Evolutionary conservation across 1,284 basidiomycete genomes (phyloP), one percentile per base, ranked within the genome.

Genomic region (Omphalotus olearius): DNA sequence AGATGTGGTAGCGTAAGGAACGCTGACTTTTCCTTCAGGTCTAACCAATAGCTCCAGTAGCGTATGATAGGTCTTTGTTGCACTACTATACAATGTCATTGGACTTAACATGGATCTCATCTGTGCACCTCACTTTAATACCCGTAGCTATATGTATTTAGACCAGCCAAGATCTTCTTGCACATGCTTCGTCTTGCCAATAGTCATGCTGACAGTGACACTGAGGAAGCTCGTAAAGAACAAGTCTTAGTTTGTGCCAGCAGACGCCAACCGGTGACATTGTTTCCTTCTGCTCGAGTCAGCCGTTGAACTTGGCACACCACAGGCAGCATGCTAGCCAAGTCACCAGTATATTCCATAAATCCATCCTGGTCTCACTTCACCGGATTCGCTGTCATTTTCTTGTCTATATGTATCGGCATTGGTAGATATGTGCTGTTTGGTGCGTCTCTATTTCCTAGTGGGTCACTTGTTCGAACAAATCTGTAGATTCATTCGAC

Each of bases 401-500:
- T 59, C 11, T 56, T 73, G 36, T 68, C 70, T 3, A 42, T 80
- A 2, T 51, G 72, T 28, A 60, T 77, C 16, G 82, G 79, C 14
- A 55, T 76, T 43, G 57, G 77, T 26, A 67, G 79, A 43, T 70
- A 71, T 60, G 54, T 73, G 18, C 53, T 84, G 11, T 59, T 76
- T 43, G 83, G 83, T 83, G 50, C 49, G 79, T 67, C 46, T 33
- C 14, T 23, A 45, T 36, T 44, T 43, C 23, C 13, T 26, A 11
- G 18, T 38, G 35, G 39, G 42, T 23, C n/a, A 40, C 37, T 3
- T 45, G 6, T 45, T 52, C 33, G 48, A 17, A 25, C 25, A 14
- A 39, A 37, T 33, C 28, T 28, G 13, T 54, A 92, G 91, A 89
- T 67, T 78, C 76, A 62, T 67, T 75, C 3, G 91, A 93, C 66